Conservation (phyloP, 2,329 filamentous ascomycete species). For the Pseudogymnoascus sp. region DNA sequence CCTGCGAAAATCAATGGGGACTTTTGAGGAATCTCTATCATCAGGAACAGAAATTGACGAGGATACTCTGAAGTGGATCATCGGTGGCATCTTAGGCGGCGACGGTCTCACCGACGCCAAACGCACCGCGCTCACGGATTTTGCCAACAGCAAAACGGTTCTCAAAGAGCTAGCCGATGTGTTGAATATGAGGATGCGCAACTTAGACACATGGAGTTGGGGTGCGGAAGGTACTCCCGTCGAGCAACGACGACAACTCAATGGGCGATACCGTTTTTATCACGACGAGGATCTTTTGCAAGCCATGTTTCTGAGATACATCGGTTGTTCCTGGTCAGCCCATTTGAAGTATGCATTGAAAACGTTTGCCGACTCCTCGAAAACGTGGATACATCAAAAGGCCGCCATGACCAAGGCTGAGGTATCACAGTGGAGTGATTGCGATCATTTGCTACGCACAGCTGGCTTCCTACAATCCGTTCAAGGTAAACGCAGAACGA, state of each 20-base stretch:
- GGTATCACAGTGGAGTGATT: background rate
- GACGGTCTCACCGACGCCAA: slow-evolving; percentile 45
- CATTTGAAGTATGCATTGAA: slow-evolving; percentile 33
- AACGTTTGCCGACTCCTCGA: slow-evolving; percentile 4
- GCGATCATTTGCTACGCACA: background rate
- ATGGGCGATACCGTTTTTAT: slow-evolving; percentile 49
- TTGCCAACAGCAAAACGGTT: slow-evolving; percentile 39
- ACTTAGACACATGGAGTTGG: slow-evolving; percentile 45
- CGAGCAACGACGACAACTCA: slow-evolving; percentile 43
- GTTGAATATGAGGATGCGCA: slow-evolving; percentile 44
- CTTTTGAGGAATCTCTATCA: slow-evolving; percentile 25
- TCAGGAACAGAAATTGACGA: slow-evolving; percentile 31
- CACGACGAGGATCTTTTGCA: slow-evolving; percentile 51
- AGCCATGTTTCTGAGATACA: slow-evolving; percentile 43
- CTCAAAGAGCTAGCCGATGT: slow-evolving; percentile 46
- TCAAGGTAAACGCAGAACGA: slow-evolving; percentile 29
- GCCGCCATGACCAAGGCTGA: slow-evolving; percentile 27
- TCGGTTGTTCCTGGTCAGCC: slow-evolving; percentile 42
- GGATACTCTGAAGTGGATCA: slow-evolving; percentile 33
- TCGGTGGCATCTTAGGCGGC: slow-evolving; percentile 38
- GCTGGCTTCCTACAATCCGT: slow-evolving; percentile 20
- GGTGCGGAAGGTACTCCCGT: slow-evolving; percentile 35
- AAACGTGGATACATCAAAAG: slow-evolving; percentile 15
- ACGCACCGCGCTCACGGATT: slow-evolving; percentile 38
- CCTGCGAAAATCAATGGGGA: slow-evolving; percentile 31